phyloP scores from a whole-genome alignment of 768 basidiomycete genomes.

The Lepiota brunneoincarnata region DNA sequence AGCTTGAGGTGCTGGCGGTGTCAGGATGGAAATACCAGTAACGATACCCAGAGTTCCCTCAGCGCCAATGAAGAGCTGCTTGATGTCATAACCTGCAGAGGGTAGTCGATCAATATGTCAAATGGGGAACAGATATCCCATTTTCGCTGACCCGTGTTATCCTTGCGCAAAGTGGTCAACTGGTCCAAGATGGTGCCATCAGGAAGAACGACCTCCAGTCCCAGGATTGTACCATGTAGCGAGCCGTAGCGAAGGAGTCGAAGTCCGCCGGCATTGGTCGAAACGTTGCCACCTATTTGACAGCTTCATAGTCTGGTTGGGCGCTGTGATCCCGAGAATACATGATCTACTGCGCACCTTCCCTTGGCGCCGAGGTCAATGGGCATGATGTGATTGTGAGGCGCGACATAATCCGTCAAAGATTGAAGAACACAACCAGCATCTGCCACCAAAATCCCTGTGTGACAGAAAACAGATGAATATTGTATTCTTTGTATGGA shows the following conservation, averaged over 20 bases:
- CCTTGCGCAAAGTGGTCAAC: conserved; percentile 88
- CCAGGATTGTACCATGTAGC: conserved; percentile 91
- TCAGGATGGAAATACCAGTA: conserved; percentile 92
- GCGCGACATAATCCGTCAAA: conserved; percentile 81
- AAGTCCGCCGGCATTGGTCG: conserved; percentile 98
- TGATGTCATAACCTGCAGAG: conserved; percentile 87
- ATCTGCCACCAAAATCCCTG: conserved; percentile 89
- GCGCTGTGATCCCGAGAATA: conserved; percentile 1
- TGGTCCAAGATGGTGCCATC: conserved; percentile 91
- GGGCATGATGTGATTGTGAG: conserved; percentile 93
- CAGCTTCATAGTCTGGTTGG: conserved; percentile 49
- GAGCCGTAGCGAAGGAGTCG: conserved; percentile 93
- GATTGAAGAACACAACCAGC: conserved; percentile 92
- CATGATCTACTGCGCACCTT: conserved; percentile 48
- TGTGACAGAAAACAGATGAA: conserved; percentile 10
- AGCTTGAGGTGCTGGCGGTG: conserved; percentile 78
- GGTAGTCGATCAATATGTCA: conserved; percentile 5
- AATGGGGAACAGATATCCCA: neutral
- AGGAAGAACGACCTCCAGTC: conserved; percentile 92
- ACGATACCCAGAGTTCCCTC: conserved; percentile 96
- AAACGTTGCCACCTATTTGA: conserved; percentile 96
- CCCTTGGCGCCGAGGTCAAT: conserved; percentile 95
- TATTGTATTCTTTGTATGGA: neutral
- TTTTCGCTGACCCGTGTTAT: conserved; percentile 81
- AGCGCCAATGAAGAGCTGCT: conserved; percentile 96